A percentile compares a stretch with the other conserved stretches of the same genome.
These are phyloP conservation scores for Crithidia sp. DNA, from an alignment of 208 protist genomes.

Conservation along the genomic window DNA sequence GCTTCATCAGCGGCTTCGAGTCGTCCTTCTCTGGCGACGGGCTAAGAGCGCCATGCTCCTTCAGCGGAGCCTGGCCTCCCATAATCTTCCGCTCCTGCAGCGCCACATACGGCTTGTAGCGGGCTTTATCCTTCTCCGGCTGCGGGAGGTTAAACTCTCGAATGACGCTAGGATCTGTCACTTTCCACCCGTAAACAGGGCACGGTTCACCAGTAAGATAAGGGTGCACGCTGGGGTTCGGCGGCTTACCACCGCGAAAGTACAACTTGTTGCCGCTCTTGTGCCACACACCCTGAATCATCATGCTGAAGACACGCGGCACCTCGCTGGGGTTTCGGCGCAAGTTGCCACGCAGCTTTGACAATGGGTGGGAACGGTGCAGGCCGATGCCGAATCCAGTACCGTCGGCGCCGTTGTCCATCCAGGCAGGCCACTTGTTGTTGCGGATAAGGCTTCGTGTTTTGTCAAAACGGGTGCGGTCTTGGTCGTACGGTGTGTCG, in stretches of 20 bases:
- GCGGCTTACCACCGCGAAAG: conserved; percentile 89
- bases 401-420: conserved; percentile 87
- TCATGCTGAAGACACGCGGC: conserved; percentile 85
- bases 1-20: conserved; percentile 83
- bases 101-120: conserved; percentile 90
- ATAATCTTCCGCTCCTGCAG: conserved; percentile 88
- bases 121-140: conserved; percentile 66
- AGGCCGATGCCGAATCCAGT: conserved; percentile 89
- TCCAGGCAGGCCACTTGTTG: conserved; percentile 83
- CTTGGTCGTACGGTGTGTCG: conserved; percentile 89
- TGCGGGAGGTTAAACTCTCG: conserved; percentile 82
- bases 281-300: conserved; percentile 93
- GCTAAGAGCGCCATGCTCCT: conserved; percentile 7
- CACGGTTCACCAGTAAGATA: conserved; percentile 92
- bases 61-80: conserved; percentile 34
- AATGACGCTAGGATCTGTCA: conserved; percentile 83
- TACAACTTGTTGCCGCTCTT: conserved; percentile 90
- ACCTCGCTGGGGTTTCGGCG: conserved; percentile 58
- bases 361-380: conserved; percentile 82
- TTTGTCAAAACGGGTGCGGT: conserved; percentile 61
- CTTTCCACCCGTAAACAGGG: conserved; percentile 88
- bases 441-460: conserved; percentile 38
- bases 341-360: conserved; percentile 81
- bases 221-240: conserved; percentile 87
- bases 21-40: conserved; percentile 19